Evolutionary conservation across 1,284 basidiomycete genomes (phyloP), one percentile per base, ranked within the genome.

Genomic region (Stygiomarasmius scandens): DNA sequence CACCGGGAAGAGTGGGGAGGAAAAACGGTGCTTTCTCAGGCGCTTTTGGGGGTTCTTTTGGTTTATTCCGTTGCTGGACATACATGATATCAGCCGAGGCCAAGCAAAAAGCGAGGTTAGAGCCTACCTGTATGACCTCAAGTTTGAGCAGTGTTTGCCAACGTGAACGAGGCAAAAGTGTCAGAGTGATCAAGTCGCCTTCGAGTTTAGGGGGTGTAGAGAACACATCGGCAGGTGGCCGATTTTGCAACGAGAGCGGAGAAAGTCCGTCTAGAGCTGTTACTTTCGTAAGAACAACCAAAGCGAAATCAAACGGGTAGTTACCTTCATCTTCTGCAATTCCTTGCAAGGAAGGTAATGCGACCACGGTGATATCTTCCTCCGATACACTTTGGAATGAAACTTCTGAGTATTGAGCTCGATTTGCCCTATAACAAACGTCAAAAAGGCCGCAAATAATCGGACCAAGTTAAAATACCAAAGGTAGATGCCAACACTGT

Each of bases 11-110:
- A 1, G 93, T 94, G 8, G 95, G 95, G 16, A 99, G 77, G 81
- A 99, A 99, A 81, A 99, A 99, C 0, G 97, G 97, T 1, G 95
- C 96, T 60, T 92, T 85, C 74, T 98, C 95, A 2, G 95, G 94
- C 38, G 90, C 92, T 74, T 98, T 98, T 2, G 95, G 95, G 0
- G 95, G 84, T 64, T 98, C 95, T 73, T 92, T 96, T 8, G 97
- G 96, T 79, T 96, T 97, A 72, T 99, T 98, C 49, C 96, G 89
- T 82, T 91, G 89, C 89, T 95, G 48, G 6, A 48, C 38, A 23
- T 59, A 61, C n/a, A n/a, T 49, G 34, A 56, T 9, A 58, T 52
- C n/a, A 45, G 32, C 44, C 38, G 22, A 43, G 38, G 19, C 25
- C 48, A 56, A 44, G 10, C 49, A 20, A 16, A 36, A 52, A 27